Percentiles rank a stretch among this genome's conserved stretches.
phyloP scores from a whole-genome alignment of 73 alveolate genomes.

The Symbiodinium natans region DNA sequence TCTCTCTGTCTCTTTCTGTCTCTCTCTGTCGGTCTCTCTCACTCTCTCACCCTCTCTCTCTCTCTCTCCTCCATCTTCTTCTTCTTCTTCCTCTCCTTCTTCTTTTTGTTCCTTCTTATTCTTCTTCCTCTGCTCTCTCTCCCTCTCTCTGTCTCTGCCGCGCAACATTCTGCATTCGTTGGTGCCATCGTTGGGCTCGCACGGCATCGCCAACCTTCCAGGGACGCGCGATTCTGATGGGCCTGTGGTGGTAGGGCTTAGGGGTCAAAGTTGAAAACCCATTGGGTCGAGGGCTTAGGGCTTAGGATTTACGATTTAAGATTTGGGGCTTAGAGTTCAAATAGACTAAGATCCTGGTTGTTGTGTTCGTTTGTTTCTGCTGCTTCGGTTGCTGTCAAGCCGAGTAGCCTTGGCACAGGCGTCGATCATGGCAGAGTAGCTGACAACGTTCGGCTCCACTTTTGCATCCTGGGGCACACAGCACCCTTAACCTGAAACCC shows the following conservation, averaged over 20 bases:
- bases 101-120: too few relatives aligned
- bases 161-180: conserved; percentile 27
- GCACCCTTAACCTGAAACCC: too few relatives aligned
- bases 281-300: too few relatives aligned
- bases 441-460: conserved; percentile 65
- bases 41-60: too few relatives aligned
- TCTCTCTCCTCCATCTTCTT: too few relatives aligned
- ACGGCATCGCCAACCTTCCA: conserved; percentile 53
- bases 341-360: neutral
- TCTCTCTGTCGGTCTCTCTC: too few relatives aligned
- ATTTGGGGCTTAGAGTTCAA: too few relatives aligned
- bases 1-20: too few relatives aligned
- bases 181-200: conserved; percentile 88
- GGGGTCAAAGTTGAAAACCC: neutral
- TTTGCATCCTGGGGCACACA: conserved; percentile 36
- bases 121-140: too few relatives aligned
- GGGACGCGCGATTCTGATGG: neutral
- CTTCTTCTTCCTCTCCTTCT: too few relatives aligned
- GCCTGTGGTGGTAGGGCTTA: neutral
- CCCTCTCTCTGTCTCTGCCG: too few relatives aligned
- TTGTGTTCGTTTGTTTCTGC: neutral
- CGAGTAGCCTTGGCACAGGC: conserved; percentile 88
- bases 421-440: conserved; percentile 88
- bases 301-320: too few relatives aligned
- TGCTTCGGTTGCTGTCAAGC: neutral